Evolutionary conservation across 177 flowering plant species (phyloP).

Genomic region (Vitis hybrid): DNA sequence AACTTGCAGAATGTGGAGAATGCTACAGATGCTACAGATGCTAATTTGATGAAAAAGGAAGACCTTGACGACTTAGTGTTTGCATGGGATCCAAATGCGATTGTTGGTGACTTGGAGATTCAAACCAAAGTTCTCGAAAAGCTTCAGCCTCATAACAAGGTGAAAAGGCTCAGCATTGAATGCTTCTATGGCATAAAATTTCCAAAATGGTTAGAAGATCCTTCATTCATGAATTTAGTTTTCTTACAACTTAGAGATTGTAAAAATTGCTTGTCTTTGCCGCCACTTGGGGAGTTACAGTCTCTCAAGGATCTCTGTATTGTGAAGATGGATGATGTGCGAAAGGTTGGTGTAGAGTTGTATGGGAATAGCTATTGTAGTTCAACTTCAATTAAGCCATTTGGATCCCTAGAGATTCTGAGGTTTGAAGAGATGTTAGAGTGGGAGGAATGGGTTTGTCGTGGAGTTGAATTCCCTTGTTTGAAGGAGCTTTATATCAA

Average conservation of each 20-base stretch:
- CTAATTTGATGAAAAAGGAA: slow-evolving; percentile 10
- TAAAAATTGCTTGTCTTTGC: slow-evolving; percentile 11
- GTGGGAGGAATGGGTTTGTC: slow-evolving; percentile 16
- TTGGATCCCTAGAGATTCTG: slow-evolving; percentile 9
- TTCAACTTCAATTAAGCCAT: background rate
- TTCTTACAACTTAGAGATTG: background rate
- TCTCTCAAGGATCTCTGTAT: slow-evolving; percentile 10
- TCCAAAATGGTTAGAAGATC: slow-evolving; percentile 20
- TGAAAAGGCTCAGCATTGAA: slow-evolving; percentile 10
- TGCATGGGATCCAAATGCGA: slow-evolving; percentile 9
- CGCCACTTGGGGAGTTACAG: slow-evolving; percentile 19
- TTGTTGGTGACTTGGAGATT: too few relatives aligned
- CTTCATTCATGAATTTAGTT: slow-evolving; percentile 10
- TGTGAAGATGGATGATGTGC: background rate
- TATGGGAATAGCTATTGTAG: too few relatives aligned
- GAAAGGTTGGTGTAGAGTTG: background rate
- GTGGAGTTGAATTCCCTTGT: background rate
- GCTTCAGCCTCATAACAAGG: slow-evolving; percentile 12
- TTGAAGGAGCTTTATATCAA: slow-evolving; percentile 1
- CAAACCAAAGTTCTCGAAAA: slow-evolving; percentile 8
- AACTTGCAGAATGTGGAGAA: slow-evolving; percentile 23
- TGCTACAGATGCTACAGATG: slow-evolving; percentile 8
- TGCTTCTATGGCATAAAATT: slow-evolving; percentile 13
- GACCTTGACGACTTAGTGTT: slow-evolving; percentile 13
- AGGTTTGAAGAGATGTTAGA: slow-evolving; percentile 2